Base-by-base conservation (phyloP, 1,139 yeast species). In the Pichia kudriavzevii region DNA sequence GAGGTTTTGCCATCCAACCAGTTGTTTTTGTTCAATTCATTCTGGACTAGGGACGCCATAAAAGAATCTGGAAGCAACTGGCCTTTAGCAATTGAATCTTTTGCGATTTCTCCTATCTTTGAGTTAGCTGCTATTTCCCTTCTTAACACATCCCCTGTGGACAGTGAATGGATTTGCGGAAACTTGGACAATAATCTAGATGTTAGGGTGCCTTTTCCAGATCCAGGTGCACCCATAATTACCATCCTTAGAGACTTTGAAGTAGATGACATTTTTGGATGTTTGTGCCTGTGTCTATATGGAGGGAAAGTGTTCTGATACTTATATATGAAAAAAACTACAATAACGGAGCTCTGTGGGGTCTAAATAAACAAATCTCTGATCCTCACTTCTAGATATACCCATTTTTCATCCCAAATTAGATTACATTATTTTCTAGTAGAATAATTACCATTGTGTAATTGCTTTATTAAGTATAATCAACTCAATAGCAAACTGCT, bases 161-260 rank as follows among this genome's bases (percentile, higher is more conserved):
- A 77, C 15, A 88, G 62, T 1, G 88, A 62, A 15, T 65, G 57
- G 41, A 64, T 52, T 32, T 48, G 53, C 2, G 79, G 71, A 43
- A 79, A 70, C 32, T 64, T 62, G 34, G 69, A 66, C 39, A 80
- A 57, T 10, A 88, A 63, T 39, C 77, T 66, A 2, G 79, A 60
- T 0, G 95, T 80, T 47, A 81, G 84, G 0, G 97, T 88, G 2
- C 96, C 96, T 54, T 88, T 88, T 2, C 96, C 96, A 1, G 95
- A 71, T 0, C 96, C 97, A 0, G 96, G 97, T 1, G 96, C 95
- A 5, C 96, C 96, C 34, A 87, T 61, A 8, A 87, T 64, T 23
- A 87, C 64, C 28, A 85, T 59, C 45, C 95, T 62, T 26, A 83
- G 53, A 2, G 94, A 82, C 34, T 55, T 49, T 9, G 40, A 27